Evolutionary conservation across 2,329 filamentous ascomycete genomes (phyloP), one percentile per base, ranked within the genome.

Genomic region (Fusarium sp.): DNA sequence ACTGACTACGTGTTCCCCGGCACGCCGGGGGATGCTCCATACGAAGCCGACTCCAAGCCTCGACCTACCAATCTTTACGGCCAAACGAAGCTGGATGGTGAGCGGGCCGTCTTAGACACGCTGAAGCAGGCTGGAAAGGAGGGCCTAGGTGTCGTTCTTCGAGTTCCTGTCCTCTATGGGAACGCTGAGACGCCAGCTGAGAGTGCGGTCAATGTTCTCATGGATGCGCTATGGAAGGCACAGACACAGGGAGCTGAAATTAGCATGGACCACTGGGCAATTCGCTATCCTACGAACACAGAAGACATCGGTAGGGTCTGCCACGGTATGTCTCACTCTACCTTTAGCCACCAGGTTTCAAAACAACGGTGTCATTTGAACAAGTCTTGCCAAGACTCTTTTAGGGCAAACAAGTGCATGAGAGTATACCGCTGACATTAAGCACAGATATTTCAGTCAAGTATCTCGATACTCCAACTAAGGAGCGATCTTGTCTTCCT

Each of bases 261-360:
- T 45, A 91, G 89, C 79, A 95, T 97, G 91, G 95, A 98, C 78
- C 91, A 97, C 81, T 97, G 94, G 91, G 91, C 93, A 3, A 84
- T 93, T 57, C 89, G 95, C 34, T 97, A 94, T 83, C 95, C 95
- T 14, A 97, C 95, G 13, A 96, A 96, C 80, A 97, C 94, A 0
- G 92, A 94, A 79, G 95, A 98, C 79, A 92, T 97, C 24, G 94
- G 88, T 24, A 88, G 95, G 44, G 93, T 98, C 51, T 93, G 91
- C 77, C 87, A 90, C 70, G 89, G 89, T 91, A 84, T 75, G 85
- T 82, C 72, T 76, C 62, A 77, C 44, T 62, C 32, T 48, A 17
- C 18, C 50, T 61, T 52, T 32, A 44, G 62, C 41, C 58, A 64
- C 45, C n/a, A n/a, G 69, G 60, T 73, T 61, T 71, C 51, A 50